A percentile compares a stretch with the other conserved stretches of the same genome.
Evolutionary conservation across 1,284 basidiomycete genomes (phyloP).

Genomic region (Ustilago xerochloae): DNA sequence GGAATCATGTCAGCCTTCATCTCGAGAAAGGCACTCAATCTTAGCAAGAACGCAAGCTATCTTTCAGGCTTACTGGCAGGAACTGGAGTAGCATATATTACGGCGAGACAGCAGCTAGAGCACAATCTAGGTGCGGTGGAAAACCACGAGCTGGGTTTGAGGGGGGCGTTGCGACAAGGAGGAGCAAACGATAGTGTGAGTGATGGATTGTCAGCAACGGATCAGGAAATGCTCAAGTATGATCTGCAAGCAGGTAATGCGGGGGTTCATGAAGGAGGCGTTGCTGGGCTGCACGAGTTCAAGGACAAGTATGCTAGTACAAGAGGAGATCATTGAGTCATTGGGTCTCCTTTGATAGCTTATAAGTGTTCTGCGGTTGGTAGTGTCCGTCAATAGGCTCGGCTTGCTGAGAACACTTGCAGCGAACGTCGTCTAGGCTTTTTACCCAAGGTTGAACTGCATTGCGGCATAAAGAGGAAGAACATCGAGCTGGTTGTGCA

Average conservation of each 20-base stretch:
- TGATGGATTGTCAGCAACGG: slow-evolving; percentile 17
- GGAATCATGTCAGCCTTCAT: slow-evolving; percentile 46
- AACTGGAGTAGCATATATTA: slow-evolving; percentile 50
- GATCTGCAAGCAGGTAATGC: slow-evolving; percentile 29
- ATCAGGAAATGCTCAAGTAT: slow-evolving; percentile 45
- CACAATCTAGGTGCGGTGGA: slow-evolving; percentile 38
- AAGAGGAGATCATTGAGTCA: slow-evolving; percentile 45
- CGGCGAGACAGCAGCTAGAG: slow-evolving; percentile 40
- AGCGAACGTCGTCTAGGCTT: no score
- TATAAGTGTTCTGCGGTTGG: no score
- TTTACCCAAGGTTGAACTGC: no score
- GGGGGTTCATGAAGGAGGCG: slow-evolving; percentile 27
- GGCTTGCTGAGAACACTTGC: no score
- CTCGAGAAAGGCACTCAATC: slow-evolving; percentile 31
- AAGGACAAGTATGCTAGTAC: slow-evolving; percentile 39
- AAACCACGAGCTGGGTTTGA: slow-evolving; percentile 25
- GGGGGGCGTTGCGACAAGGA: not conserved
- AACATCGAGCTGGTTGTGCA: no score
- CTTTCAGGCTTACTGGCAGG: slow-evolving; percentile 43
- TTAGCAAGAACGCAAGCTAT: slow-evolving; percentile 38
- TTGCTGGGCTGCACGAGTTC: slow-evolving; percentile 36
- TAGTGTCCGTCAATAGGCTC: no score
- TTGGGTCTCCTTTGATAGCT: no score
- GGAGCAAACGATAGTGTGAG: not conserved
- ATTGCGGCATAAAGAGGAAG: no score